Evolutionary conservation across 129 eudicot genomes (phyloP).

Genomic region (Ambrosia trifida): DNA sequence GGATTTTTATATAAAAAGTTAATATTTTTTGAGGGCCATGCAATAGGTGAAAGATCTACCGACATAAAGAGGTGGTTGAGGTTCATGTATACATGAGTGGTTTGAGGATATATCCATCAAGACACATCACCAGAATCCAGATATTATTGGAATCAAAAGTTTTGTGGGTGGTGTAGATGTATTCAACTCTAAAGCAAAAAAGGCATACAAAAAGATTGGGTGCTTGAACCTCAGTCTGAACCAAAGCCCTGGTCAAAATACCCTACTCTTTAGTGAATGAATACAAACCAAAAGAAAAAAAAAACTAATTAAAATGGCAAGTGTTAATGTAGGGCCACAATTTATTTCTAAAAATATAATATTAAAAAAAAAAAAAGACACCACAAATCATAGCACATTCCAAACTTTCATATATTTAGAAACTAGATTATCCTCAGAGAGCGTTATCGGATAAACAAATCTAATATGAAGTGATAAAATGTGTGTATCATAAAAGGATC

Average conservation of each 20-base stretch:
- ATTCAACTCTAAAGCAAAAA: constrained; percentile 21
- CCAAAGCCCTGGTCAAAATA: constrained; percentile 30
- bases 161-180: not conserved
- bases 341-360: constrained; percentile 1
- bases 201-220: constrained; percentile 19
- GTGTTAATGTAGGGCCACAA: constrained; percentile 29
- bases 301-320: not conserved
- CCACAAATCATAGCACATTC: no score
- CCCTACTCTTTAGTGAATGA: constrained; percentile 10
- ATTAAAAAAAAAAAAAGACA: no score
- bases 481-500: no score
- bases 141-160: constrained; percentile 8
- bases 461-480: no score
- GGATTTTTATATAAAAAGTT: not conserved
- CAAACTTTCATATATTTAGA: no score
- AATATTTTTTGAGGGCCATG: not conserved
- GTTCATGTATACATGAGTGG: not conserved
- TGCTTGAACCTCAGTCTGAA: constrained; percentile 21
- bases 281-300: not conserved
- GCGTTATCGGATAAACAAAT: no score
- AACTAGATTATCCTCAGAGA: no score
- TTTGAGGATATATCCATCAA: constrained; percentile 1
- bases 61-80: constrained; percentile 1
- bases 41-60: not conserved
- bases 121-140: not conserved